Evolutionary conservation across 805 yeast species (phyloP), one percentile per base, ranked within the genome.

Genomic region (Candida glaebosa): DNA sequence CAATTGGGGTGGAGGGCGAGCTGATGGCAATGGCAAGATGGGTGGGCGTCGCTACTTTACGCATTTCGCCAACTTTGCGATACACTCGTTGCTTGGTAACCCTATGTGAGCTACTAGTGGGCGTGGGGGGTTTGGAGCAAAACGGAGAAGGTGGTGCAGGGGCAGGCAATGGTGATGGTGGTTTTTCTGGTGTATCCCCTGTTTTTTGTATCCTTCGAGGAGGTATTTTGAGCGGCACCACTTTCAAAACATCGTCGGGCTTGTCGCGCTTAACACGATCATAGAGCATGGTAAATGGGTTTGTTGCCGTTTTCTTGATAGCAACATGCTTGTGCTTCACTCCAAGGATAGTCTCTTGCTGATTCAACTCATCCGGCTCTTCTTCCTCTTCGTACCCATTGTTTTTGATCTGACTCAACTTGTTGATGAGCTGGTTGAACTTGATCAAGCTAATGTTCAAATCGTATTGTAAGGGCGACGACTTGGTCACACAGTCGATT

Each of bases 401-500:
- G 7, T 7, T 8, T 19, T 18, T 9, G 4, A 34, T 7, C 16
- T 19, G 16, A 17, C 16, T 7, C 16, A 34, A 8, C 19, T 34
- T 34, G 14, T 7, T 18, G 4, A 34, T 34, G 18, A 34, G 4
- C 7, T 34, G 37, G 22, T 34, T 34, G 16, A 18, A 34, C 15
- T 14, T 34, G 4, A 34, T 34, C 26, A 34, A 34, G 26, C 26
- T 19, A 8, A 34, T 14, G 14, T 22, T 34, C 8, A 34, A 34
- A 14, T 34, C 37, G 22, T 34, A 22, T 5, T 19, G 37, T 17
- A 8, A 31, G 17, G 8, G n/a, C 5, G 14, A 17, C n/a, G 16
- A 5, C 7, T 20, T 14, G 10, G 8, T 4, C 7, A 18, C 18
- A 5, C 16, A 5, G 12, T 34, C 37, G 17, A 34, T 34, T 8